phyloP scores from a whole-genome alignment of 2,329 filamentous ascomycete genomes.

The Triangularia verruculosa region DNA sequence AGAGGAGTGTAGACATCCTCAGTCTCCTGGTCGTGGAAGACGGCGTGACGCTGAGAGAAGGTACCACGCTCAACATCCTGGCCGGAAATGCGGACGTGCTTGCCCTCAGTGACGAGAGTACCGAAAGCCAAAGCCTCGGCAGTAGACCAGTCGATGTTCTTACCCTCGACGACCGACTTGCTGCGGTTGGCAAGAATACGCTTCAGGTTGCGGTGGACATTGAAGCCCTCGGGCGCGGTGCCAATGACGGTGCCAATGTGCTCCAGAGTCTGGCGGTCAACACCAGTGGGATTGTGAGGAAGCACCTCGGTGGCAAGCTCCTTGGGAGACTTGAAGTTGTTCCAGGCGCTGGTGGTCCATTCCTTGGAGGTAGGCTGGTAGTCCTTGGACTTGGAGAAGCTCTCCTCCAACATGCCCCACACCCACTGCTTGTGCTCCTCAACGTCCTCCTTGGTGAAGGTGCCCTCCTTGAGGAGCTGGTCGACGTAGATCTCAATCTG shows the following conservation, averaged over 20 bases:
- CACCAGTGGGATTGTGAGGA: conserved; percentile 83
- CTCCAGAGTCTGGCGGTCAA: conserved; percentile 69
- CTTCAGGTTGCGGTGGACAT: conserved; percentile 91
- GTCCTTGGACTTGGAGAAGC: conserved; percentile 94
- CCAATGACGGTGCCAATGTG: conserved; percentile 82
- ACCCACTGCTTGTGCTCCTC: conserved; percentile 99
- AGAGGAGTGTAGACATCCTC: conserved; percentile 92
- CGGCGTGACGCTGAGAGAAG: conserved; percentile 95
- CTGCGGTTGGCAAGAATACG: conserved; percentile 86
- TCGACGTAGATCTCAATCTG: conserved; percentile 90
- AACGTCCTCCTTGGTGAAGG: conserved; percentile 95
- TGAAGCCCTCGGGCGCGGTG: conserved; percentile 77
- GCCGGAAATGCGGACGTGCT: conserved; percentile 95
- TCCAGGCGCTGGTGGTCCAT: conserved; percentile 98
- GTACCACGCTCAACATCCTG: conserved; percentile 99
- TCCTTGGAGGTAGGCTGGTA: conserved; percentile 96
- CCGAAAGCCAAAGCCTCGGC: conserved; percentile 95
- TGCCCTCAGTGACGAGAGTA: conserved; percentile 83
- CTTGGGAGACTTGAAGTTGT: conserved; percentile 98
- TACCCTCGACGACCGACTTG: conserved; percentile 88
- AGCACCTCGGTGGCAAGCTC: conserved; percentile 92
- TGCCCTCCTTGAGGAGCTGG: conserved; percentile 86
- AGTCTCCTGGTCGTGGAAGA: conserved; percentile 95
- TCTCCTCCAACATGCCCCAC: conserved; percentile 98
- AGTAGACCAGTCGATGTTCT: conserved; percentile 96